Percentiles rank a stretch among this genome's conserved stretches.
These are phyloP conservation scores for Pseudopyrenochaeta lycopersici DNA, from an alignment of 2,329 filamentous ascomycete genomes.

Conservation along the genomic window DNA sequence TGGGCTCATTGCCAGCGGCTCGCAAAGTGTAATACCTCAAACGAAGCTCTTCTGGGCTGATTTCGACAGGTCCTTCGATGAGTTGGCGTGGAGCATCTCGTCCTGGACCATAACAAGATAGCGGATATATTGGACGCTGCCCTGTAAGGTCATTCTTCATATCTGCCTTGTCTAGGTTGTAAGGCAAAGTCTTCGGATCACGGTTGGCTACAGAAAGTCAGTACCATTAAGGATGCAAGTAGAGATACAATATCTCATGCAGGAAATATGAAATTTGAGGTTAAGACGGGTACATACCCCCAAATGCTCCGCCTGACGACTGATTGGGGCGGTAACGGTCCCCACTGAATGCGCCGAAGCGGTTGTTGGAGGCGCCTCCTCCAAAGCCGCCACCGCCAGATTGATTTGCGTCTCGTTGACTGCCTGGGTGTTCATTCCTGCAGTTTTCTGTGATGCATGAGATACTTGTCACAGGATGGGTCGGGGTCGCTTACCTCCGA, in stretches of 20 bases:
- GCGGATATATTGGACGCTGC: slow-evolving; percentile 82
- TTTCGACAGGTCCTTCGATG: slow-evolving; percentile 83
- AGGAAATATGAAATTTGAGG: background rate
- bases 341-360: slow-evolving; percentile 63
- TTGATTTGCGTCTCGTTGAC: slow-evolving; percentile 34
- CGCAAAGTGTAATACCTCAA: slow-evolving; percentile 73
- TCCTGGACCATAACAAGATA: slow-evolving; percentile 86
- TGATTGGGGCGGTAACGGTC: slow-evolving; percentile 45
- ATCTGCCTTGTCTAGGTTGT: slow-evolving; percentile 37
- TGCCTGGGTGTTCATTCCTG: slow-evolving; percentile 67
- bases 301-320: slow-evolving; percentile 44
- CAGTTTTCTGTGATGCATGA: slow-evolving; percentile 61
- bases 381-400: slow-evolving; percentile 36
- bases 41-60: slow-evolving; percentile 88
- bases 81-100: slow-evolving; percentile 80
- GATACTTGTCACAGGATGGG: background rate
- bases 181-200: slow-evolving; percentile 30
- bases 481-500: slow-evolving; percentile 63
- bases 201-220: slow-evolving; percentile 20
- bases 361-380: slow-evolving; percentile 46
- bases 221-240: background rate
- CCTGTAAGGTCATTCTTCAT: slow-evolving; percentile 67
- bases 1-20: slow-evolving; percentile 66
- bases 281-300: slow-evolving; percentile 44
- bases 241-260: background rate